A percentile compares a stretch with the other conserved stretches of the same genome.
Evolutionary conservation across 805 yeast species (phyloP).

Genomic region (Starmerella lactis-condensi): DNA sequence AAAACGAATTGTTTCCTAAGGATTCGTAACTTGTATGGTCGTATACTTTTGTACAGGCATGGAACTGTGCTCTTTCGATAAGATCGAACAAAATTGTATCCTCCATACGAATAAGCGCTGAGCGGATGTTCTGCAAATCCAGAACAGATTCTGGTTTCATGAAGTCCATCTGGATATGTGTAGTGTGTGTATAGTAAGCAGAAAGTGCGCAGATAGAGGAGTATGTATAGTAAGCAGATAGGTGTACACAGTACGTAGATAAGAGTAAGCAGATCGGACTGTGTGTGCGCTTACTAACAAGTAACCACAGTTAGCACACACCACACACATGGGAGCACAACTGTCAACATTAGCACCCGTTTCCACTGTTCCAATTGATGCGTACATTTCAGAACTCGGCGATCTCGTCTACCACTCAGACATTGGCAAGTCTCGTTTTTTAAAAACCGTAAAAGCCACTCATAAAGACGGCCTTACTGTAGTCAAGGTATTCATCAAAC

Average conservation of each 20-base stretch:
- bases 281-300: not conserved
- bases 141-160: slow-evolving; percentile 66
- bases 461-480: slow-evolving; percentile 56
- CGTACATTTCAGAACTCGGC: slow-evolving; percentile 66
- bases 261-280: too few species aligned
- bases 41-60: slow-evolving; percentile 57
- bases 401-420: slow-evolving; percentile 58
- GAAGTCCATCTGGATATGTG: slow-evolving; percentile 89
- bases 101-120: slow-evolving; percentile 77
- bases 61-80: slow-evolving; percentile 84
- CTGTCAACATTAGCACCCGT: slow-evolving; percentile 74
- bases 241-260: too few species aligned
- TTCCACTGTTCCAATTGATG: slow-evolving; percentile 77
- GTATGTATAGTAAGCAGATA: too few species aligned
- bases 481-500: slow-evolving; percentile 69
- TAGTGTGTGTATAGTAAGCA: too few species aligned
- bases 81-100: slow-evolving; percentile 85
- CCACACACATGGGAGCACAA: slow-evolving; percentile 56
- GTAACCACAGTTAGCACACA: too few species aligned
- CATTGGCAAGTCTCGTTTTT: slow-evolving; percentile 53
- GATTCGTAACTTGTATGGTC: slow-evolving; percentile 39
- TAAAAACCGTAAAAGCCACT: slow-evolving; percentile 67
- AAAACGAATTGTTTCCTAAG: slow-evolving; percentile 51
- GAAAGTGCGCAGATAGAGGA: too few species aligned
- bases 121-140: slow-evolving; percentile 64